Evolutionary conservation across 306 rosid genomes (phyloP), one percentile per base, ranked within the genome.

Genomic region (Vicia sativa): DNA sequence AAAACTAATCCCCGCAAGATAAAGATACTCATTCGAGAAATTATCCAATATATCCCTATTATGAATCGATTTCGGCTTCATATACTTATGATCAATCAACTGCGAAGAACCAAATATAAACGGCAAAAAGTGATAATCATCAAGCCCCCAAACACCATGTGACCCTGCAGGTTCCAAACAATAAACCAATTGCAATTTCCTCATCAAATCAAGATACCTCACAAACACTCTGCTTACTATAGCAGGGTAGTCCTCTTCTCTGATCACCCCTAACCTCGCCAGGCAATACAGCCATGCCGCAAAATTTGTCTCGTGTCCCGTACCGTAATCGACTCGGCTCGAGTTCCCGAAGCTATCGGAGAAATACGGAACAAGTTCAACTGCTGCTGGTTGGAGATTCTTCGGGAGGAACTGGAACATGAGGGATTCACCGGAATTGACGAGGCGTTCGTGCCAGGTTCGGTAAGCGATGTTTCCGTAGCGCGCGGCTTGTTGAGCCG

Each of bases 81-180:
- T 90, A 31, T 95, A 88, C 83, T 84, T 90, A 62, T 95, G 99
- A 37, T 80, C 95, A 18, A 95, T 82, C 92, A 95, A 76, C 79
- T 95, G 99, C 0, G 99, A 95, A 2, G 97, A 74, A 11, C 99
- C 99, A 16, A 95, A 95, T 58, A 93, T 80, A 55, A 88, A 93
- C 0, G 97, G 99, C 35, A 93, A 49, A 62, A 93, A 90, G 54
- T 91, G 96, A 31, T 90, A 90, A 72, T 93, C 99, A 44, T 93
- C 99, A 3, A 93, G 96, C 3, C 99, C 99, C 99, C 99, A 93
- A 14, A 93, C 99, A 6, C 99, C 99, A 59, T 93, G 99, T 0
- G 99, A 93, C 35, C 99, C 99, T 0, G 99, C 99, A 11, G 99
- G 99, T 60, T 95, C 99, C 73, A 95, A 68, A 67, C 73, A 79